These are phyloP conservation scores for Rhizophagus clarus DNA, from an alignment of 192 early-diverging fungal species.

Conservation along the genomic window DNA sequence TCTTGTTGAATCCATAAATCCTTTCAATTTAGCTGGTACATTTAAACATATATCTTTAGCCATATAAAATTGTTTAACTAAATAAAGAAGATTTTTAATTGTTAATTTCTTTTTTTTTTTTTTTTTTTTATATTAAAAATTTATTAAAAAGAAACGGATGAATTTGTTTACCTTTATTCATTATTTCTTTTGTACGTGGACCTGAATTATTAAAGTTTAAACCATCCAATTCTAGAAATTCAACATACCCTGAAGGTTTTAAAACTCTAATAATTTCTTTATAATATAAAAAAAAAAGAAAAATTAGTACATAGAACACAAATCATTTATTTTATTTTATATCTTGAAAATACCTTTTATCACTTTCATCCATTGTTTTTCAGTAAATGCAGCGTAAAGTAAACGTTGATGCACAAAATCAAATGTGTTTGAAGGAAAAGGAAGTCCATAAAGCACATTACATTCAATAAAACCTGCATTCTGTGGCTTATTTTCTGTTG, in stretches of 20 bases:
- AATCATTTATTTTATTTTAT: too few relatives aligned
- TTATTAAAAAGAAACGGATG: too few relatives aligned
- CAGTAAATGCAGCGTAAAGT: background rate
- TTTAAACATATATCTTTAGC: background rate
- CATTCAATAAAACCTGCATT: slow-evolving; percentile 37
- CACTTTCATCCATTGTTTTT: background rate
- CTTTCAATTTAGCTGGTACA: background rate
- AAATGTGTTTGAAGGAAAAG: slow-evolving; percentile 47
- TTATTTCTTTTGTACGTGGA: background rate
- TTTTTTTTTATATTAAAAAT: too few relatives aligned
- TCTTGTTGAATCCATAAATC: background rate
- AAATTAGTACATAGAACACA: too few relatives aligned
- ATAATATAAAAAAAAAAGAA: background rate
- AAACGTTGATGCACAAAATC: slow-evolving; percentile 40
- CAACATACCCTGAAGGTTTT: background rate
- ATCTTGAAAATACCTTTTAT: background rate
- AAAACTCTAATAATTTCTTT: background rate
- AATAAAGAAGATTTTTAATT: background rate
- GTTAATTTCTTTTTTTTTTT: background rate
- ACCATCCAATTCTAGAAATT: background rate
- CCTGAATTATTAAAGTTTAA: background rate
- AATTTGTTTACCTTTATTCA: background rate
- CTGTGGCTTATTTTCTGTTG: background rate
- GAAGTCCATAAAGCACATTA: slow-evolving; percentile 43
- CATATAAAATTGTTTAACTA: background rate